Percentiles rank a stretch among this genome's conserved stretches.
Evolutionary conservation across 306 rosid genomes (phyloP).

Genomic region (Dryas octopetala): DNA sequence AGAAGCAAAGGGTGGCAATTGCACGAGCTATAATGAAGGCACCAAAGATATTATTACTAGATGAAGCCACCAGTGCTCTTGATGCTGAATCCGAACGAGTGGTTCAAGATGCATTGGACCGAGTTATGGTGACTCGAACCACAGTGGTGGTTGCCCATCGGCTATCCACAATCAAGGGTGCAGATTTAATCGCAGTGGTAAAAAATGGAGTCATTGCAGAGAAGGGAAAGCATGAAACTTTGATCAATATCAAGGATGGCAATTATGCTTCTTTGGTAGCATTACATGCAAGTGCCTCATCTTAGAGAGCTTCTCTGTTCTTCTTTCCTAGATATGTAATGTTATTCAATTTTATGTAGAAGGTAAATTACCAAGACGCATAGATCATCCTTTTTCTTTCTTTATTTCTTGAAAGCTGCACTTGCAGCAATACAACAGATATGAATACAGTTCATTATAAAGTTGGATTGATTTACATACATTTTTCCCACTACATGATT

Average conservation of each 20-base stretch:
- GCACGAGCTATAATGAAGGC: constrained; percentile 62
- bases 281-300: constrained; percentile 34
- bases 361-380: neutral
- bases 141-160: constrained; percentile 72
- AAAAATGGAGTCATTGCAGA: constrained; percentile 56
- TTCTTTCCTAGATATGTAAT: neutral
- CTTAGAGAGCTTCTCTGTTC: neutral
- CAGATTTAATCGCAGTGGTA: constrained; percentile 63
- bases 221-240: constrained; percentile 32
- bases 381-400: neutral
- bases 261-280: constrained; percentile 34
- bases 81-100: constrained; percentile 76
- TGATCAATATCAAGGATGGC: constrained; percentile 29
- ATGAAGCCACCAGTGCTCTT: constrained; percentile 79
- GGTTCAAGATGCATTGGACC: constrained; percentile 70
- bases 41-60: constrained; percentile 60
- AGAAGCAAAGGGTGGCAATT: constrained; percentile 68
- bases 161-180: constrained; percentile 56
- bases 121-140: constrained; percentile 54
- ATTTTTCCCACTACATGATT: neutral
- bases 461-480: too few relatives aligned
- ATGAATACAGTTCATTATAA: neutral
- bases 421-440: neutral
- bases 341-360: neutral
- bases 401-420: constrained; percentile 1